These are phyloP conservation scores for Malus sylvestris DNA, from an alignment of 306 rosid species.

Conservation along the genomic window DNA sequence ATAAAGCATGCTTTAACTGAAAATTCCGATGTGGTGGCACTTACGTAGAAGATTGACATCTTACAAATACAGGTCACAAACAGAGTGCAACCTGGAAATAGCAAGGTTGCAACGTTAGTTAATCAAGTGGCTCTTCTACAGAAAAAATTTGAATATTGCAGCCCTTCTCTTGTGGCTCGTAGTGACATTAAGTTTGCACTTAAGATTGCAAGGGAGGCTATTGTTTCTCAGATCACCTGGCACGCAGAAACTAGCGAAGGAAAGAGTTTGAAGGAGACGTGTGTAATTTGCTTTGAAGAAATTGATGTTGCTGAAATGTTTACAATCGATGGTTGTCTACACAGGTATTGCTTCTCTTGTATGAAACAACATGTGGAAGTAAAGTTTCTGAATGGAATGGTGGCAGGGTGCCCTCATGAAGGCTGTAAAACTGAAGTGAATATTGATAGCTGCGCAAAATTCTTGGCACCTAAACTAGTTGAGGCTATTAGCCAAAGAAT, in stretches of 20 bases:
- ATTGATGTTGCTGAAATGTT: conserved; percentile 37
- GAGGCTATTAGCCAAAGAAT: conserved; percentile 49
- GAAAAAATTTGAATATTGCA: conserved; percentile 27
- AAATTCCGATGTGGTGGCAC: neutral
- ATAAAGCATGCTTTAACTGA: neutral
- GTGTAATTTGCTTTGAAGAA: conserved; percentile 77
- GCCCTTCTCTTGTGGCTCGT: conserved; percentile 17
- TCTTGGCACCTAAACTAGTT: conserved; percentile 47
- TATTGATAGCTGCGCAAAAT: conserved; percentile 52
- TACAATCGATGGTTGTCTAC: conserved; percentile 62
- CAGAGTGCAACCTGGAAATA: conserved; percentile 17
- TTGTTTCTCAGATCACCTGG: conserved; percentile 31
- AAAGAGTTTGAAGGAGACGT: conserved; percentile 36
- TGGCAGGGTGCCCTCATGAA: conserved; percentile 64
- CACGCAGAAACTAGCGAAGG: conserved; percentile 28
- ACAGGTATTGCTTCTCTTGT: conserved; percentile 74
- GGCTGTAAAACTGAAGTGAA: conserved; percentile 49
- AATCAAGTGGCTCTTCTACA: conserved; percentile 27
- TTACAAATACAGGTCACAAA: conserved; percentile 28
- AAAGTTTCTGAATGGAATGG: conserved; percentile 55
- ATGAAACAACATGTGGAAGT: conserved; percentile 76
- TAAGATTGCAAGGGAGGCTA: conserved; percentile 65
- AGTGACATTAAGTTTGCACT: conserved; percentile 45
- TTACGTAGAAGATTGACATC: neutral
- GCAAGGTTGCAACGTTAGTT: conserved; percentile 23